These are phyloP conservation scores for Aegilops speltoides DNA, from an alignment of 176 grass and related monocot genomes.

Conservation along the genomic window DNA sequence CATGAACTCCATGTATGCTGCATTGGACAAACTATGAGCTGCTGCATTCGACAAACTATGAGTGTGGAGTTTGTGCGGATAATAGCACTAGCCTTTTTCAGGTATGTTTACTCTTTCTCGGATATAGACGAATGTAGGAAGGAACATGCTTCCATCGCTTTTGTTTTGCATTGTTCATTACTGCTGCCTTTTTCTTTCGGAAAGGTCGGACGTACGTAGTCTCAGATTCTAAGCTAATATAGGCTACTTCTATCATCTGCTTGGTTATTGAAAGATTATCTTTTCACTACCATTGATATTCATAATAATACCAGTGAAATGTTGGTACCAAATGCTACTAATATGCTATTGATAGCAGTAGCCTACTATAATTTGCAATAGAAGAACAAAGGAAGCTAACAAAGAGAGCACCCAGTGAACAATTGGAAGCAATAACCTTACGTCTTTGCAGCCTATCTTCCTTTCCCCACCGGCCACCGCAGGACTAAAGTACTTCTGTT, in stretches of 20 bases:
- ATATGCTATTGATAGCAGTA: not conserved
- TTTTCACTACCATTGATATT: not conserved
- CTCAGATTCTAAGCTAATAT: not conserved
- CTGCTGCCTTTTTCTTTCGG: not conserved
- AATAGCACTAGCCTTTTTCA: conserved; percentile 6
- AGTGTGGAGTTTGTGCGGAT: not conserved
- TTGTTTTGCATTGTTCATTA: not conserved
- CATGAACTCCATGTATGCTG: conserved; percentile 91
- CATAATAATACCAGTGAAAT: not conserved
- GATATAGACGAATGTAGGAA: not conserved
- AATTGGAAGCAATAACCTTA: conserved; percentile 29
- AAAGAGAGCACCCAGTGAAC: not conserved
- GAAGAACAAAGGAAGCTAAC: not conserved
- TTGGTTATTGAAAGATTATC: not conserved
- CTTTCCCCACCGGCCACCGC: conserved; percentile 74
- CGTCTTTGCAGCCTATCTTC: conserved; percentile 87
- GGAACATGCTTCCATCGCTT: not conserved
- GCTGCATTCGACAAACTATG: not conserved
- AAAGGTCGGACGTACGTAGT: not conserved
- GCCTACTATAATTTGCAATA: not conserved
- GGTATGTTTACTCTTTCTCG: not conserved
- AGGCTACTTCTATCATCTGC: not conserved
- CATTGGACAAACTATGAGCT: not conserved
- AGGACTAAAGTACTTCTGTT: conserved; percentile 79
- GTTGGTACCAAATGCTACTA: not conserved